These are phyloP conservation scores for Pezicula carpinea DNA, from an alignment of 2,329 filamentous ascomycete species.

Conservation along the genomic window DNA sequence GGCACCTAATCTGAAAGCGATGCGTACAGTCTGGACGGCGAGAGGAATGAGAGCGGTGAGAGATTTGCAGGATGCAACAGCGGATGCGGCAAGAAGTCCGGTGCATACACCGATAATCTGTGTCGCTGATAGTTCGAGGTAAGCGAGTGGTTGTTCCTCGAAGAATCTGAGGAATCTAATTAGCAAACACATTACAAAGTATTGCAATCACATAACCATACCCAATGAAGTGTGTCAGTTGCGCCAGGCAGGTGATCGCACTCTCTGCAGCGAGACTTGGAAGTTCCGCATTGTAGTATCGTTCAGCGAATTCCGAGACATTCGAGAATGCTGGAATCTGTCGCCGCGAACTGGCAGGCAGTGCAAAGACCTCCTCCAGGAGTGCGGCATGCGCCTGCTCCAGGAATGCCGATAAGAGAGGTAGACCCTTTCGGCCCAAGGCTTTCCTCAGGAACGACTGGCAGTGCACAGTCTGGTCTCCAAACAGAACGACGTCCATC, in stretches of 20 bases:
- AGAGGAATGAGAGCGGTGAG: slow-evolving; percentile 25
- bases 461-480: slow-evolving; percentile 17
- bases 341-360: slow-evolving; percentile 51
- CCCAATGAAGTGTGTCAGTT: slow-evolving; percentile 66
- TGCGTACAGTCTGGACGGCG: slow-evolving; percentile 26
- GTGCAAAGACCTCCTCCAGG: slow-evolving; percentile 51
- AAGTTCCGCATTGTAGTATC: slow-evolving; percentile 51
- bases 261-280: slow-evolving; percentile 61
- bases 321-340: slow-evolving; percentile 58
- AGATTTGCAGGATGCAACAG: slow-evolving; percentile 25
- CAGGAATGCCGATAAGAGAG: slow-evolving; percentile 41
- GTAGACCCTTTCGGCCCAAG: slow-evolving; percentile 13
- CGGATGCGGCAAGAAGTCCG: slow-evolving; percentile 28
- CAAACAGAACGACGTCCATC: slow-evolving; percentile 19
- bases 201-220: slow-evolving; percentile 32
- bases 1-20: slow-evolving; percentile 28
- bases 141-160: slow-evolving; percentile 11
- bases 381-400: slow-evolving; percentile 52
- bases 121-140: slow-evolving; percentile 4
- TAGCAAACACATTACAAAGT: neutral
- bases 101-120: slow-evolving; percentile 33
- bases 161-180: slow-evolving; percentile 5
- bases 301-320: slow-evolving; percentile 59
- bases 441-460: slow-evolving; percentile 14
- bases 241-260: slow-evolving; percentile 57